Evolutionary conservation across 1,139 yeast genomes (phyloP), one percentile per base, ranked within the genome.

Genomic region (Yamadazyma mexicana): DNA sequence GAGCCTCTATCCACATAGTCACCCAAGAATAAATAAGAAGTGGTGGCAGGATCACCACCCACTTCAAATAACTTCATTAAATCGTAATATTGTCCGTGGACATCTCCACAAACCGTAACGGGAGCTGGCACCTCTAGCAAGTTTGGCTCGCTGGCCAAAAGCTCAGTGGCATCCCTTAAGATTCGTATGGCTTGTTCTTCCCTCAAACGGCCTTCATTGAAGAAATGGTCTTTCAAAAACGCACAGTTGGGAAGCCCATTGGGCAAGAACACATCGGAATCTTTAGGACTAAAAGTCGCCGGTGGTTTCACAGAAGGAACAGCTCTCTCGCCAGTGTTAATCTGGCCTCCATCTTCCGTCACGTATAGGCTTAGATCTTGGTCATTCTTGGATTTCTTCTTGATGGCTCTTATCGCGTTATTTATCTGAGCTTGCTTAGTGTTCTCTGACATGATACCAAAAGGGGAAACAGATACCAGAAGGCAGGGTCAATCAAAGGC

Each of bases 1-100:
- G 88, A 83, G 3, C 98, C 98, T 50, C 98, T 74, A 63, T 92
- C 98, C 25, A 92, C 98, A 56, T 92, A 92, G 62, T 92, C 98
- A 14, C 98, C 98, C 45, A 92, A 65, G 54, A 92, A 92, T 43
- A 92, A 68, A 59, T 89, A 92, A 11, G 87, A 76, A 0, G 95
- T 85, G 26, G 59, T 66, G 12, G 72, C 73, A 3, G 98, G 97
- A 56, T 84, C 83, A 2, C 98, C 98, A 28, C 97, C 96, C 18
- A 91, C 95, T 58, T 92, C 98, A 59, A 92, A 88, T 37, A 92
- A 66, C 62, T 91, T 91, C 80, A 91, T 76, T 51, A 92, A 72
- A 62, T 92, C 98, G 57, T 79, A 92, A 62, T 80, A 88, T 61
- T 92, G 98, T 7, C 98, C 98, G 61, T 92, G 98, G 22, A 92